phyloP scores from a whole-genome alignment of 2,329 filamentous ascomycete species.

The Colletotrichum aenigma region DNA sequence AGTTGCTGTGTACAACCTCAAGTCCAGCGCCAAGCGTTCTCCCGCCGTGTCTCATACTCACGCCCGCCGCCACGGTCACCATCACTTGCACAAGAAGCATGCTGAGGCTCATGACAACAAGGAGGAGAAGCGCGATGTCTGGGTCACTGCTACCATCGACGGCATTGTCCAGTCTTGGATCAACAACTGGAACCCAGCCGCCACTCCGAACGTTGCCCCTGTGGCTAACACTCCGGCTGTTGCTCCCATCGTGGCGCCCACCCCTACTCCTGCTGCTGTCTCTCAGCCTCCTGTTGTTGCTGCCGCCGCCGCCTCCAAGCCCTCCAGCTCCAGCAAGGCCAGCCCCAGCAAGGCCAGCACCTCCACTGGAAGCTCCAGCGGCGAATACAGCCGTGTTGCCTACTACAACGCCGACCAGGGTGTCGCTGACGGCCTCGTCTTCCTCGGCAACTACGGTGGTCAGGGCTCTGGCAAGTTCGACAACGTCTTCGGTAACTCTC shows the following conservation, averaged over 20 bases:
- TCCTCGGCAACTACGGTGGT: slow-evolving; percentile 53
- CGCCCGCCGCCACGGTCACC: slow-evolving; percentile 42
- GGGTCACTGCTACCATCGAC: slow-evolving; percentile 62
- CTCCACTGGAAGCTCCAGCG: slow-evolving; percentile 9
- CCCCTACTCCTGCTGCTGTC: slow-evolving; percentile 7
- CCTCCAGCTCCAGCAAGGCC: slow-evolving; percentile 16
- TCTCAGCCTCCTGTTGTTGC: slow-evolving; percentile 14
- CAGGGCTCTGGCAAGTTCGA: slow-evolving; percentile 47
- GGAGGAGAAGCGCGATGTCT: slow-evolving; percentile 51
- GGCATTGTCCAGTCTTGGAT: slow-evolving; percentile 62
- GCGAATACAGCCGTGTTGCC: slow-evolving; percentile 44
- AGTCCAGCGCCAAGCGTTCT: slow-evolving; percentile 33
- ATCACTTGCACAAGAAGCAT: slow-evolving; percentile 54
- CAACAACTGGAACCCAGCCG: slow-evolving; percentile 55
- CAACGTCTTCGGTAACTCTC: slow-evolving; percentile 46
- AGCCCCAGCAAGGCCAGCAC: slow-evolving; percentile 18
- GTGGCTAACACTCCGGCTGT: slow-evolving; percentile 18
- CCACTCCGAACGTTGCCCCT: slow-evolving; percentile 14
- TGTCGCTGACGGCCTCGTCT: slow-evolving; percentile 47
- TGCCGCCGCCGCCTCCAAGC: slow-evolving; percentile 5
- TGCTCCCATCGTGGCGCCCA: slow-evolving; percentile 10
- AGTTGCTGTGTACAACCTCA: slow-evolving; percentile 71
- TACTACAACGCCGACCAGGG: slow-evolving; percentile 49
- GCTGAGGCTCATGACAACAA: slow-evolving; percentile 32
- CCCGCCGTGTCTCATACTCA: slow-evolving; percentile 29